Conservation (phyloP, 73 alveolate species). For the Tetrahymena malaccensis region DNA sequence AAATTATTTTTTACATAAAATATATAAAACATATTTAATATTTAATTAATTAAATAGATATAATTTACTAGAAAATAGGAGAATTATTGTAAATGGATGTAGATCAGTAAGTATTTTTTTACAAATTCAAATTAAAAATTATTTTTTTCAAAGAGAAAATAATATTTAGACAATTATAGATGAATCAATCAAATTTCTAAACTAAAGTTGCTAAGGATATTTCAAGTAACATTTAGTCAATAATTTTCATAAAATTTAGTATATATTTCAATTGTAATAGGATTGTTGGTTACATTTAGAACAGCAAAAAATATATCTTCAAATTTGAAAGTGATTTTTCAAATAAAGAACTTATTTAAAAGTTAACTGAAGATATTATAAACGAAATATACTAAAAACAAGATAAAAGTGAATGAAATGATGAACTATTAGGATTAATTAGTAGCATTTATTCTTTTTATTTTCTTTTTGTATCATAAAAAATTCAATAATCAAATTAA, state of each 20-base stretch:
- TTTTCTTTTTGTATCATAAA: too few species aligned
- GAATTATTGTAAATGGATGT: background rate
- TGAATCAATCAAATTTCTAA: background rate
- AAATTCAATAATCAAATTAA: too few species aligned
- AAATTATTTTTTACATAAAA: background rate
- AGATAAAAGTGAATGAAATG: background rate
- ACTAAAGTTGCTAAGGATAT: background rate
- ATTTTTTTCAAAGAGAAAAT: background rate
- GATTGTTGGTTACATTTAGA: background rate
- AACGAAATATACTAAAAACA: background rate
- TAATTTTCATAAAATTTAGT: background rate
- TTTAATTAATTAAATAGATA: background rate
- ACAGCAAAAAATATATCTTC: background rate
- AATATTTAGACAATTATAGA: background rate
- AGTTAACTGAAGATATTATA: background rate
- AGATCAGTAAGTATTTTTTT: background rate
- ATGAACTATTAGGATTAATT: background rate
- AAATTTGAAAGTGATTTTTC: background rate
- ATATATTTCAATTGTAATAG: background rate
- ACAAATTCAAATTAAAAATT: too few species aligned
- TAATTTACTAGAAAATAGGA: background rate
- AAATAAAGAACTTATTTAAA: background rate
- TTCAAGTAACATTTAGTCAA: background rate
- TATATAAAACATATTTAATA: background rate
- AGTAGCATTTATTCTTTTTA: too few species aligned